phyloP scores from a whole-genome alignment of 2,329 filamentous ascomycete species.

The Phaeosphaeria sp. region DNA sequence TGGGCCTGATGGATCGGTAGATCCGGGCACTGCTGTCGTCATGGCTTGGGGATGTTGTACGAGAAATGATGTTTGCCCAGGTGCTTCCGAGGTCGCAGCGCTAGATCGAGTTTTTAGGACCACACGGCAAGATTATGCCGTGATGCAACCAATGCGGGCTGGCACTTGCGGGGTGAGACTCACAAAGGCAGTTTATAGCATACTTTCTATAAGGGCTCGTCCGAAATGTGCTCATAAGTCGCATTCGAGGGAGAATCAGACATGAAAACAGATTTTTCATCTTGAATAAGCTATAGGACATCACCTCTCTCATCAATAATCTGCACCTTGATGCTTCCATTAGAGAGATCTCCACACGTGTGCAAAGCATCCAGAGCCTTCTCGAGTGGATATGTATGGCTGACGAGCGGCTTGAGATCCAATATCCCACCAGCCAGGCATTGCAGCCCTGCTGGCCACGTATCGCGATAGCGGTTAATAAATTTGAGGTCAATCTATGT shows the following conservation, averaged over 20 bases:
- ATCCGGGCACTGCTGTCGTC: not conserved
- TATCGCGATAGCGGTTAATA: constrained; percentile 74
- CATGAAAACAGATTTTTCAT: too few relatives aligned
- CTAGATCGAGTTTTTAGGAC: too few relatives aligned
- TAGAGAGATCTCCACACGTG: constrained; percentile 58
- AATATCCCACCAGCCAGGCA: constrained; percentile 66
- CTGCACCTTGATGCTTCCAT: constrained; percentile 66
- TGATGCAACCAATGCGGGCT: too few relatives aligned
- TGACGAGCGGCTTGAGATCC: constrained; percentile 67
- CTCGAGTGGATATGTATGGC: constrained; percentile 69
- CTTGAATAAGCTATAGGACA: constrained; percentile 17
- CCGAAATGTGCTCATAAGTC: too few relatives aligned
- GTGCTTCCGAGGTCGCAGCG: not conserved
- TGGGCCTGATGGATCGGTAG: not conserved
- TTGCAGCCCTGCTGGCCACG: constrained; percentile 71
- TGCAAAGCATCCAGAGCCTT: constrained; percentile 65
- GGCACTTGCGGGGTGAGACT: too few relatives aligned
- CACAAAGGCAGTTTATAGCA: too few relatives aligned
- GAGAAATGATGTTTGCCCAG: not conserved
- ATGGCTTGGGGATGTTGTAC: not conserved
- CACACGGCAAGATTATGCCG: not conserved
- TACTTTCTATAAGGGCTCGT: too few relatives aligned
- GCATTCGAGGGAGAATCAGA: too few relatives aligned
- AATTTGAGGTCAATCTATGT: constrained; percentile 69
- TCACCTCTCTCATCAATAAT: constrained; percentile 57